Percentiles rank a stretch among this genome's conserved stretches.
Conservation (phyloP, 2,329 filamentous ascomycete species). For the Eurotiales sp. region DNA sequence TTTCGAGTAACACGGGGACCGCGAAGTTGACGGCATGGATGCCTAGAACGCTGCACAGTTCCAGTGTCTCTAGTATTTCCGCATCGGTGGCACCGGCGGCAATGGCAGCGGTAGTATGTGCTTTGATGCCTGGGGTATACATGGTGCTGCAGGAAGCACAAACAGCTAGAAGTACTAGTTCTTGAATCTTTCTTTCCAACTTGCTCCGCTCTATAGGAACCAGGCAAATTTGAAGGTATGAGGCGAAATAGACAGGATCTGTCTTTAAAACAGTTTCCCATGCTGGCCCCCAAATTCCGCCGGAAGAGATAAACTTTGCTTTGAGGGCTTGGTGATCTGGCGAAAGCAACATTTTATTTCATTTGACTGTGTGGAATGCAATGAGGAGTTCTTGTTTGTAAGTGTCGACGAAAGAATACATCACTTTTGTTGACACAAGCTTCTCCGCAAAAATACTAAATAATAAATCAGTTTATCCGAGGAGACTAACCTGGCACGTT, state of each 20-base stretch:
- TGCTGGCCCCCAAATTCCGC: not conserved
- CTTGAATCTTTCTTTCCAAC: not conserved
- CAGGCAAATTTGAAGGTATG: not conserved
- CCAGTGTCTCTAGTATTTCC: slow-evolving; percentile 47
- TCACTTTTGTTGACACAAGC: no score
- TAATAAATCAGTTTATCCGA: no score
- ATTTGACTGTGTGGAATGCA: not conserved
- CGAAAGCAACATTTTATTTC: not conserved
- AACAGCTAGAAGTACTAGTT: slow-evolving; percentile 27
- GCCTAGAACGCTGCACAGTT: slow-evolving; percentile 42
- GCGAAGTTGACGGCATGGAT: slow-evolving; percentile 49
- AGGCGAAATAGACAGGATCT: slow-evolving; percentile 1
- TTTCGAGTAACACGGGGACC: slow-evolving; percentile 45
- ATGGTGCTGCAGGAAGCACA: slow-evolving; percentile 45
- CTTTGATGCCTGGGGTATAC: slow-evolving; percentile 41
- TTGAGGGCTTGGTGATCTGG: not conserved
- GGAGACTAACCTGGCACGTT: no score
- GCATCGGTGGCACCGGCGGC: slow-evolving; percentile 36
- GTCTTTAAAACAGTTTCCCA: not conserved
- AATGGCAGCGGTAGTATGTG: slow-evolving; percentile 39
- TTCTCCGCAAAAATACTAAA: no score
- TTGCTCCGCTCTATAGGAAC: not conserved
- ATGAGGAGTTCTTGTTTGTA: not conserved
- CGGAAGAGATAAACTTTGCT: not conserved
- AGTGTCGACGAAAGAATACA: no score